These are phyloP conservation scores for Mycena sanguinolenta DNA, from an alignment of 768 basidiomycete species.

Conservation along the genomic window DNA sequence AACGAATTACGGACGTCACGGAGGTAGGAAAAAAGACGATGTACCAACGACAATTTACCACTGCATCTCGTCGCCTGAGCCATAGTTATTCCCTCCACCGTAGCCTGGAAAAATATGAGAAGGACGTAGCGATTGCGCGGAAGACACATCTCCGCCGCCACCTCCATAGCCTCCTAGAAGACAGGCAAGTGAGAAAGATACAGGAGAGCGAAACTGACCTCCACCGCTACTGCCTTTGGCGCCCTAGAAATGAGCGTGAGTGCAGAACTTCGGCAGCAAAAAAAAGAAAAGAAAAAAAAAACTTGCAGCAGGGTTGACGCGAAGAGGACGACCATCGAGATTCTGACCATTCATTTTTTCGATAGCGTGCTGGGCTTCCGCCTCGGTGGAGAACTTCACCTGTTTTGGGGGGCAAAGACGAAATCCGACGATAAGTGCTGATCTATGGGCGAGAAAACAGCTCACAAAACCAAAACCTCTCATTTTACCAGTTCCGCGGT, in stretches of 20 bases:
- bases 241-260: background rate
- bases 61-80: background rate
- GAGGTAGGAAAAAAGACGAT: background rate
- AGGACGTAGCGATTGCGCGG: background rate
- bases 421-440: too few relatives aligned
- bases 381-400: constrained; percentile 54
- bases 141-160: background rate
- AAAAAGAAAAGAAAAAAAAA: too few relatives aligned
- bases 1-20: background rate
- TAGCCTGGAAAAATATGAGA: background rate
- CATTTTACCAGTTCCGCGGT: constrained; percentile 90
- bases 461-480: constrained; percentile 98
- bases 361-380: constrained; percentile 87
- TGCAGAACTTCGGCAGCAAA: background rate
- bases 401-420: too few relatives aligned
- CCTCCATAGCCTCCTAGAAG: background rate
- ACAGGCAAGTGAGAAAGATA: background rate
- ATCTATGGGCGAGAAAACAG: too few relatives aligned
- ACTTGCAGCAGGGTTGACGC: constrained; percentile 78
- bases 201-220: background rate
- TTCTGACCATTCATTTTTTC: constrained; percentile 88
- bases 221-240: background rate
- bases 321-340: constrained; percentile 92
- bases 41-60: constrained; percentile 10
- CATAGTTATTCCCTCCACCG: background rate